Conservation (phyloP, 495 filamentous ascomycete species). For the Penicillium salamii region DNA sequence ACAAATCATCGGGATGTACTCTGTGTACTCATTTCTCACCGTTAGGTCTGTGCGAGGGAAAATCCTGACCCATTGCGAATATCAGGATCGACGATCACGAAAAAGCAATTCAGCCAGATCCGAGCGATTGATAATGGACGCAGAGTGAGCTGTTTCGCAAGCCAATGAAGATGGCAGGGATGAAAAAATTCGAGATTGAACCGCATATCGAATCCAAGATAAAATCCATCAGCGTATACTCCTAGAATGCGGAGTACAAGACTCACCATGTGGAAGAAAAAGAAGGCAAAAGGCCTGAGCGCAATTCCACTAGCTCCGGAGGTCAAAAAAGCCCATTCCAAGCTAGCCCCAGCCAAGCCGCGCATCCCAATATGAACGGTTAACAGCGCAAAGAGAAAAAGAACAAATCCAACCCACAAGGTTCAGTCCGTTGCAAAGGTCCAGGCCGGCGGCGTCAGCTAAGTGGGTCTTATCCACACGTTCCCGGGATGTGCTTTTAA, state of each 20-base stretch:
- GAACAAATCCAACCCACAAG: slow-evolving; percentile 4
- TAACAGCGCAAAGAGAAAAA: neutral
- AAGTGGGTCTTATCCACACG: slow-evolving; percentile 7
- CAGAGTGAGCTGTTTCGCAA: too few species aligned
- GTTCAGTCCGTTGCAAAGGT: slow-evolving; percentile 24
- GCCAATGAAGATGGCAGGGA: too few species aligned
- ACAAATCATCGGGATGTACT: neutral
- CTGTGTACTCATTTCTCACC: neutral
- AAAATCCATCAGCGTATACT: too few species aligned
- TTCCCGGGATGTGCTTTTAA: too few species aligned
- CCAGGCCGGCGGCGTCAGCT: slow-evolving; percentile 27
- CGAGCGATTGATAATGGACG: too few species aligned
- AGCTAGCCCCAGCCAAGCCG: slow-evolving; percentile 7
- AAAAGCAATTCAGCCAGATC: neutral
- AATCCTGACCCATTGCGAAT: neutral
- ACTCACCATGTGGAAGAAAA: too few species aligned
- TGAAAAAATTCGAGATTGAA: too few species aligned
- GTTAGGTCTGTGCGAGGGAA: neutral
- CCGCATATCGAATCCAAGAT: too few species aligned
- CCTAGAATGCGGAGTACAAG: too few species aligned
- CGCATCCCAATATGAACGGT: slow-evolving; percentile 29
- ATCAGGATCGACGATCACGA: neutral
- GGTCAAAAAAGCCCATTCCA: neutral
- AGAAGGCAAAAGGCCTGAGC: neutral
- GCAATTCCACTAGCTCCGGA: neutral